These are phyloP conservation scores for Boletus reticulatus DNA, from an alignment of 768 basidiomycete species.

Conservation along the genomic window DNA sequence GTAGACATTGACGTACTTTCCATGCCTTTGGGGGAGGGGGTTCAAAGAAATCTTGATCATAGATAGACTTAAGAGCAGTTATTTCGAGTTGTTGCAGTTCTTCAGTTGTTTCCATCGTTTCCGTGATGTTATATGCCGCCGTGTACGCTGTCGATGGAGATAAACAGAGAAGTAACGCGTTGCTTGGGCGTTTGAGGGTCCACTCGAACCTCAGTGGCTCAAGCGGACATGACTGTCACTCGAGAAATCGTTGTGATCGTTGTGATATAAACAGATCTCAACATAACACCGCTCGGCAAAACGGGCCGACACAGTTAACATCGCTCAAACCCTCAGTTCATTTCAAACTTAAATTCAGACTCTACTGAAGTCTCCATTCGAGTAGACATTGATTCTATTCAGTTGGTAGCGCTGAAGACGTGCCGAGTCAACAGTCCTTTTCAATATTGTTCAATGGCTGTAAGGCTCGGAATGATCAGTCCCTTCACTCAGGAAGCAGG, in stretches of 20 bases:
- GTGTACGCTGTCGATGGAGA: slow-evolving; percentile 12
- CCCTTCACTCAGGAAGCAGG: too few relatives aligned
- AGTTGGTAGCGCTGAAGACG: too few relatives aligned
- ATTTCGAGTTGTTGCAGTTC: slow-evolving; percentile 71
- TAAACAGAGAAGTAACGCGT: slow-evolving; percentile 29
- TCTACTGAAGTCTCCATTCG: too few relatives aligned
- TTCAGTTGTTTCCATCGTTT: slow-evolving; percentile 67
- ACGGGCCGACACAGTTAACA: too few relatives aligned
- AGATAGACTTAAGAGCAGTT: slow-evolving; percentile 77
- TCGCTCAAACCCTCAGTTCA: too few relatives aligned
- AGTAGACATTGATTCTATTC: too few relatives aligned
- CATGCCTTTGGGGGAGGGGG: slow-evolving; percentile 76
- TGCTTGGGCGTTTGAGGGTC: slow-evolving; percentile 62
- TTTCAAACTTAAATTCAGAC: too few relatives aligned
- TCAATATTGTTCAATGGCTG: too few relatives aligned
- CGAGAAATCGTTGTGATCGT: not conserved
- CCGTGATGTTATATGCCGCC: slow-evolving; percentile 8
- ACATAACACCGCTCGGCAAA: not conserved
- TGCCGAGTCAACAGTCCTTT: too few relatives aligned
- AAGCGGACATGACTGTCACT: slow-evolving; percentile 57
- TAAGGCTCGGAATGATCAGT: too few relatives aligned
- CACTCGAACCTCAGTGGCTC: slow-evolving; percentile 69
- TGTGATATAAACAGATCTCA: slow-evolving; percentile 4
- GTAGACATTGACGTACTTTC: slow-evolving; percentile 51
- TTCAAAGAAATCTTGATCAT: slow-evolving; percentile 73